A percentile compares a stretch with the other conserved stretches of the same genome.
Conservation (phyloP, 2,329 filamentous ascomycete genomes). For the Kalmusia sp. region DNA sequence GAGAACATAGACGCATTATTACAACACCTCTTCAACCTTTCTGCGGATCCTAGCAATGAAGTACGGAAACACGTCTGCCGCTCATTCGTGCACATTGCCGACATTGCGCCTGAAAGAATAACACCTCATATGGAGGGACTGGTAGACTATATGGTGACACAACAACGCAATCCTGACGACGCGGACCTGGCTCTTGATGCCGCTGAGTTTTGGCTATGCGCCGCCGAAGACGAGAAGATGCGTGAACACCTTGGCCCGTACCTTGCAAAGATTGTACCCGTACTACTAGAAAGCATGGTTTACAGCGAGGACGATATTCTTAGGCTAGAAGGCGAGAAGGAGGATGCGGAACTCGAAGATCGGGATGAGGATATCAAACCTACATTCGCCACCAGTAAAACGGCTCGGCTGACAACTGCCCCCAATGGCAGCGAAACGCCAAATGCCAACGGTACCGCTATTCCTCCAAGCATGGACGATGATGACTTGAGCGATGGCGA, state of each 20-base stretch:
- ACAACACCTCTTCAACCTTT: constrained; percentile 80
- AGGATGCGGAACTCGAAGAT: constrained; percentile 91
- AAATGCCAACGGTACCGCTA: constrained; percentile 56
- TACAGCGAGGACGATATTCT: constrained; percentile 94
- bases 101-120: constrained; percentile 88
- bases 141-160: constrained; percentile 90
- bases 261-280: constrained; percentile 84
- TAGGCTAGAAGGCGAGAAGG: constrained; percentile 77
- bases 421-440: constrained; percentile 49
- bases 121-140: constrained; percentile 85
- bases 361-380: constrained; percentile 90
- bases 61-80: constrained; percentile 93
- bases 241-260: constrained; percentile 79
- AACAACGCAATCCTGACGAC: constrained; percentile 82
- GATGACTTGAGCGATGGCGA: constrained; percentile 88
- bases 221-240: constrained; percentile 84
- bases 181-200: constrained; percentile 92
- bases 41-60: constrained; percentile 77
- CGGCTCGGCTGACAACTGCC: constrained; percentile 64
- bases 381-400: constrained; percentile 78
- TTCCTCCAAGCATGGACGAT: constrained; percentile 42
- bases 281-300: constrained; percentile 92
- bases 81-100: constrained; percentile 89
- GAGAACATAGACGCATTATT: constrained; percentile 82
- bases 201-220: constrained; percentile 95